A percentile compares a stretch with the other conserved stretches of the same genome.
Conservation (phyloP, 306 rosid species). For the Oxytropis ochrocephala region DNA sequence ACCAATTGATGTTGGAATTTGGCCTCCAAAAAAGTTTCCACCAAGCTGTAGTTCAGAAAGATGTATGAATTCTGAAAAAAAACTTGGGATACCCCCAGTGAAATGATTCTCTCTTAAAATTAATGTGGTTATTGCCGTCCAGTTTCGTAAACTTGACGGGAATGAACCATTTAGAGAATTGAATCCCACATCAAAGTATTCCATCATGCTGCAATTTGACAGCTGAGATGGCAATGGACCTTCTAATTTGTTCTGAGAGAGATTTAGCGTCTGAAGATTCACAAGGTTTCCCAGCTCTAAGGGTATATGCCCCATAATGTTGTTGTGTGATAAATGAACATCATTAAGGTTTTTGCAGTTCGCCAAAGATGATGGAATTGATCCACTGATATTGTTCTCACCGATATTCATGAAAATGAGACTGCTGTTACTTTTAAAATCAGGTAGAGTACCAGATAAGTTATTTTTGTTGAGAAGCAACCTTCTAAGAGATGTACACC, state of each 20-base stretch:
- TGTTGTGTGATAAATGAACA: constrained; percentile 40
- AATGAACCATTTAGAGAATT: constrained; percentile 55
- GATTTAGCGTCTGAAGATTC: constrained; percentile 39
- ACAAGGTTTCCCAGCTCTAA: constrained; percentile 37
- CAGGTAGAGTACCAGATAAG: constrained; percentile 52
- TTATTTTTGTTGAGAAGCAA: constrained; percentile 40
- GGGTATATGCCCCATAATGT: constrained; percentile 45
- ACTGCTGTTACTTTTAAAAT: constrained; percentile 24
- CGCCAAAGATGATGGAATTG: constrained; percentile 42
- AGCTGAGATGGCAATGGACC: constrained; percentile 62
- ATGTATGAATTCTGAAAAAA: constrained; percentile 29
- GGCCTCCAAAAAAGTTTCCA: constrained; percentile 54
- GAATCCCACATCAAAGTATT: constrained; percentile 52
- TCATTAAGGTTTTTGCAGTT: constrained; percentile 44
- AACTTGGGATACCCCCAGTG: constrained; percentile 42
- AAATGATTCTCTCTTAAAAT: constrained; percentile 44
- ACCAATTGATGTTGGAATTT: constrained; percentile 54
- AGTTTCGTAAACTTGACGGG: constrained; percentile 35
- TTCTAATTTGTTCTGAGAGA: constrained; percentile 46
- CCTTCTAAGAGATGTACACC: constrained; percentile 44
- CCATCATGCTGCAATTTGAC: constrained; percentile 46
- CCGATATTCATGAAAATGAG: constrained; percentile 45
- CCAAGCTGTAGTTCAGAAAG: constrained; percentile 51
- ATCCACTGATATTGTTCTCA: constrained; percentile 34
- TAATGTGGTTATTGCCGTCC: constrained; percentile 39